Base-by-base conservation (phyloP, 2,329 filamentous ascomycete species). In the Colletotrichum sp. region DNA sequence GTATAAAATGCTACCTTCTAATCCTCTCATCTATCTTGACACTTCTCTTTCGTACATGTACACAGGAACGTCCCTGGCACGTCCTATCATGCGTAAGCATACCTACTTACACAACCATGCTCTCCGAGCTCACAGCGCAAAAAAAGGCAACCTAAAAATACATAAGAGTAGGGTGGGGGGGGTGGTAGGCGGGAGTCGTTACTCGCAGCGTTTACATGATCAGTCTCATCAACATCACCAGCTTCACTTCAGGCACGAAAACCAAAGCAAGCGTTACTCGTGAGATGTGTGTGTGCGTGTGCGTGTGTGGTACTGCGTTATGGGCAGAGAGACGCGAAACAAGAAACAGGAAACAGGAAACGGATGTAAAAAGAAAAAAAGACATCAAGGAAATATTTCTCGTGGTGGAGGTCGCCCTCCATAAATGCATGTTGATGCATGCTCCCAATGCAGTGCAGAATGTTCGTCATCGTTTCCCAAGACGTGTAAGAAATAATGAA, bases 401-500 rank as follows among this genome's bases (percentile, higher is more conserved):
- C 57, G 11, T 27, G 29, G 29, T 0, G 29, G 57, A 59, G 57
- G 57, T 34, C 57, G 57, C 57, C 57, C 57, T 33, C 57, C 57
- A 47, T 13, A 47, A 21, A 59, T 34, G 57, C 57, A 59, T 59
- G 57, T 59, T 59, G 16, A n/a, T 58, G 57, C 57, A 59, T 59
- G 57, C 31, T 58, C 54, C 67, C 67, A 70, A 70, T 66, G 67
- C 71, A 71, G 29, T 71, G 67, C 71, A 71, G 29, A 57, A n/a
- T 55, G 47, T 62, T 62, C 71, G 71, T 73, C 54, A 71, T 66
- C 55, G 68, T 71, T 61, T 57, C 67, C 62, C 61, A 69, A 55
- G 38, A 36, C 47, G 24, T 12, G 61, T 36, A 61, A 43, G 24
- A 57, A 62, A 18, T 18, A 63, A 70, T 13, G 33, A 72, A 75